Conservation (phyloP, 768 basidiomycete genomes). For the Mycena rosella region DNA sequence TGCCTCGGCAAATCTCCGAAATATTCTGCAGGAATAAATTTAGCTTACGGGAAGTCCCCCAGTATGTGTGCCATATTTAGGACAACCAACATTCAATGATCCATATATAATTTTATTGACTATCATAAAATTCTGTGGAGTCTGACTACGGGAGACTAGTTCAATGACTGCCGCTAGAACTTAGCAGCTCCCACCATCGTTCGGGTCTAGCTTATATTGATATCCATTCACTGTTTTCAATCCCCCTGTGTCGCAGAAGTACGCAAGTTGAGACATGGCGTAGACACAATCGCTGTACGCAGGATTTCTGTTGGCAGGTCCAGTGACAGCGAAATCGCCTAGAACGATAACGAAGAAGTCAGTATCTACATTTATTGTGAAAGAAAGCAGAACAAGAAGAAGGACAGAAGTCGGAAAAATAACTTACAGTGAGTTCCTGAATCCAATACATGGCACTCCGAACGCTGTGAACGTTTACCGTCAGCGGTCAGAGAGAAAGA, state of each 20-base stretch:
- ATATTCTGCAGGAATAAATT: too few relatives aligned
- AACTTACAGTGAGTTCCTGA: conserved; percentile 12
- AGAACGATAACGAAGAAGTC: background rate
- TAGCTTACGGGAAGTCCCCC: too few relatives aligned
- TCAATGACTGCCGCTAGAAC: too few relatives aligned
- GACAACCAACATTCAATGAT: too few relatives aligned
- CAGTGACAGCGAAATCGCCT: conserved; percentile 19
- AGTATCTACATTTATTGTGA: background rate
- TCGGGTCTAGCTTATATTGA: conserved; percentile 20
- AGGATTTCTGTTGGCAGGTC: conserved; percentile 1
- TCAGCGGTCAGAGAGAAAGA: background rate
- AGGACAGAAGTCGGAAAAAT: background rate
- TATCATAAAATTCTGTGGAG: too few relatives aligned
- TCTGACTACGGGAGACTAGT: too few relatives aligned
- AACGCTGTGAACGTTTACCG: conserved; percentile 5
- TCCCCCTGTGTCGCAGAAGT: conserved; percentile 3
- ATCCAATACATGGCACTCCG: conserved; percentile 11
- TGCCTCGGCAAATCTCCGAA: too few relatives aligned
- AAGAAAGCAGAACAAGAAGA: background rate
- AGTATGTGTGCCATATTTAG: too few relatives aligned
- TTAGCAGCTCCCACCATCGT: conserved; percentile 19
- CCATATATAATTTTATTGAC: too few relatives aligned
- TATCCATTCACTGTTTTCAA: conserved; percentile 2
- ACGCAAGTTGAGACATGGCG: conserved; percentile 7
- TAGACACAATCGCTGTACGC: background rate